Conservation (phyloP, 1,284 basidiomycete genomes). For the Ustilago curta region DNA sequence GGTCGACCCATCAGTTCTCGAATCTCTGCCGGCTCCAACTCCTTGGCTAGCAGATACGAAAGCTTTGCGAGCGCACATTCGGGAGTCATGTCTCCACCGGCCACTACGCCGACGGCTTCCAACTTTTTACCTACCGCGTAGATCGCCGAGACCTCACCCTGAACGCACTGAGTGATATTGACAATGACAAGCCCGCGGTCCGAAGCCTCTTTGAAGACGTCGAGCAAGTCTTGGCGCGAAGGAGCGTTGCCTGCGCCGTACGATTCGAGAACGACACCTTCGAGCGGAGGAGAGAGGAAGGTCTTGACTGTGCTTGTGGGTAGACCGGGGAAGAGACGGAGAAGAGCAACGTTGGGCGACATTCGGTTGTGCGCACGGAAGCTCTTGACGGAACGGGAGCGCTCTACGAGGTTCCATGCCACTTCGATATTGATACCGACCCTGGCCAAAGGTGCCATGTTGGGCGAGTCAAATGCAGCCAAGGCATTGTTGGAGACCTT, state of each 20-base stretch:
- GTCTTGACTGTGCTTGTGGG: conserved; percentile 57
- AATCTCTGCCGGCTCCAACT: conserved; percentile 78
- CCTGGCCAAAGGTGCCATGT: conserved; percentile 82
- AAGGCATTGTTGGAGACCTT: conserved; percentile 88
- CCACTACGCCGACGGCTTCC: conserved; percentile 69
- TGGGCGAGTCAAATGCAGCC: conserved; percentile 86
- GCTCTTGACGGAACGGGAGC: conserved; percentile 79
- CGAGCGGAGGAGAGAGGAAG: conserved; percentile 61
- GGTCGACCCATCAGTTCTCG: conserved; percentile 81
- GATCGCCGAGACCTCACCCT: conserved; percentile 70
- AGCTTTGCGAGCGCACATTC: conserved; percentile 92
- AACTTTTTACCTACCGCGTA: conserved; percentile 86
- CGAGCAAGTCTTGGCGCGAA: conserved; percentile 68
- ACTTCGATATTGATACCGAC: conserved; percentile 85
- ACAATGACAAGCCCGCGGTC: conserved; percentile 86
- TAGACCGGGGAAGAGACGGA: conserved; percentile 87
- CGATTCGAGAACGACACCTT: conserved; percentile 81
- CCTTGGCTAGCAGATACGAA: conserved; percentile 87
- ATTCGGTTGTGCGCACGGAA: conserved; percentile 80
- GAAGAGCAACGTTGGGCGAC: conserved; percentile 57
- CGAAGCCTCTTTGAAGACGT: conserved; percentile 81
- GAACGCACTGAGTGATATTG: conserved; percentile 88
- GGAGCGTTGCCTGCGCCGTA: conserved; percentile 82
- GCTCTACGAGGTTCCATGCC: conserved; percentile 71
- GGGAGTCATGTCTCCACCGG: conserved; percentile 83